phyloP scores from a whole-genome alignment of 1,139 yeast genomes.

The Arxiozyma heterogenica region DNA sequence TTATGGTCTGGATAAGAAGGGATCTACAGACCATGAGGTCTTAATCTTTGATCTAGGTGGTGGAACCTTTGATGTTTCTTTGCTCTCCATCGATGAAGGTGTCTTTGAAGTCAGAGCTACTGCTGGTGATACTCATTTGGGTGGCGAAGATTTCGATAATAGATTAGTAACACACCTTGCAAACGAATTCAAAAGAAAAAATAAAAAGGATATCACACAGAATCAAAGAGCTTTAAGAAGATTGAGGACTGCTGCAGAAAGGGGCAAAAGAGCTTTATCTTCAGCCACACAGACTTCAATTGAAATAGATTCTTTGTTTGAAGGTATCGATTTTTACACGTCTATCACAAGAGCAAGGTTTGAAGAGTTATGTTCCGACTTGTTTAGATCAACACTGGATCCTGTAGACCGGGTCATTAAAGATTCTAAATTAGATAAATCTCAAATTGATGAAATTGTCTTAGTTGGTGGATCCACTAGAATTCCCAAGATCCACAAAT shows the following conservation, averaged over 20 bases:
- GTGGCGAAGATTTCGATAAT: conserved; percentile 91
- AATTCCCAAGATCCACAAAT: conserved; percentile 83
- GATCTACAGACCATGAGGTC: conserved; percentile 72
- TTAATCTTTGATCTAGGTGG: conserved; percentile 95
- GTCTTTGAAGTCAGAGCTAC: conserved; percentile 94
- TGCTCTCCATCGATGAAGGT: conserved; percentile 89
- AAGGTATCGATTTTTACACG: conserved; percentile 73
- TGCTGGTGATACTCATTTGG: conserved; percentile 97
- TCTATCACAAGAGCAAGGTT: conserved; percentile 82
- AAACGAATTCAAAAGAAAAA: conserved; percentile 73
- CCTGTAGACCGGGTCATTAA: conserved; percentile 68
- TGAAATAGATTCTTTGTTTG: conserved; percentile 72
- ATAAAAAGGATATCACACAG: conserved; percentile 58
- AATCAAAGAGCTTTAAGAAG: conserved; percentile 80
- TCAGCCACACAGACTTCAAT: conserved; percentile 76
- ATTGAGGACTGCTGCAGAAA: conserved; percentile 82
- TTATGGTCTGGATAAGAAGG: conserved; percentile 87
- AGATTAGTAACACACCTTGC: conserved; percentile 67
- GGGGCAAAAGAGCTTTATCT: conserved; percentile 81
- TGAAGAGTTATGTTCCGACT: conserved; percentile 74
- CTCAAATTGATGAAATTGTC: conserved; percentile 74
- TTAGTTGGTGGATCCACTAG: conserved; percentile 89
- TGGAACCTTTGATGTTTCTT: conserved; percentile 96
- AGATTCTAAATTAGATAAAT: conserved; percentile 50
- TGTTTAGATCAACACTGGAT: conserved; percentile 72